These are phyloP conservation scores for Leccinum ochraceum DNA, from an alignment of 768 basidiomycete genomes.

Conservation along the genomic window DNA sequence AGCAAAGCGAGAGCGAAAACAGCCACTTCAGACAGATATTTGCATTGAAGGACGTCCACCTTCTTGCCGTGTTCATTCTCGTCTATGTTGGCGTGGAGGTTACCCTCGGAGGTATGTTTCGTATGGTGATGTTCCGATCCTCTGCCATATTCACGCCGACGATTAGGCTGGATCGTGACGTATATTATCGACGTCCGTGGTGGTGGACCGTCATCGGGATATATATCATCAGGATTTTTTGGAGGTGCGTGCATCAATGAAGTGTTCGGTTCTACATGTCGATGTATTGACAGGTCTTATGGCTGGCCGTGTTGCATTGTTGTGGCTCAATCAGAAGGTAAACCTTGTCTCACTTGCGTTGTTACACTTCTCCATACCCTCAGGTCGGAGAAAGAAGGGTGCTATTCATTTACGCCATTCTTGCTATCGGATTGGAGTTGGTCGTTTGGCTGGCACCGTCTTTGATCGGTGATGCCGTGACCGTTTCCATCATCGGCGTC, in stretches of 20 bases:
- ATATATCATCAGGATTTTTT: constrained; percentile 56
- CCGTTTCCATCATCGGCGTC: constrained; percentile 57
- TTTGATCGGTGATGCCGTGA: constrained; percentile 53
- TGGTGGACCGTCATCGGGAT: constrained; percentile 48
- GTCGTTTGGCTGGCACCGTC: constrained; percentile 58
- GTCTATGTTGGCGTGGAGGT: constrained; percentile 75
- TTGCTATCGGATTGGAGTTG: constrained; percentile 57
- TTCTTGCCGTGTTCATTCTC: constrained; percentile 62
- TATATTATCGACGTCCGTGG: constrained; percentile 46
- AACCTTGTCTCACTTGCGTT: background rate
- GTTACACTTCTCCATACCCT: background rate
- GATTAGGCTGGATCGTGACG: constrained; percentile 69
- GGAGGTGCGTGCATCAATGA: constrained; percentile 41
- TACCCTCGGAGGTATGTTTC: constrained; percentile 38
- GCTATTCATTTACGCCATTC: constrained; percentile 50
- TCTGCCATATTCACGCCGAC: background rate
- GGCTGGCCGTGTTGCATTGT: constrained; percentile 52
- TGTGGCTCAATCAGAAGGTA: constrained; percentile 59
- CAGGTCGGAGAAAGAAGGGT: constrained; percentile 57
- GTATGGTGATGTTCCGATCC: background rate
- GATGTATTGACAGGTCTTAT: constrained; percentile 46
- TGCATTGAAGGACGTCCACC: constrained; percentile 52
- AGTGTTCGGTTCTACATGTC: background rate
- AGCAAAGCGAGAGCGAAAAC: constrained; percentile 30
- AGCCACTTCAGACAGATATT: constrained; percentile 54